Evolutionary conservation across 306 rosid species (phyloP).

Genomic region (Glycyrrhiza uralensis): DNA sequence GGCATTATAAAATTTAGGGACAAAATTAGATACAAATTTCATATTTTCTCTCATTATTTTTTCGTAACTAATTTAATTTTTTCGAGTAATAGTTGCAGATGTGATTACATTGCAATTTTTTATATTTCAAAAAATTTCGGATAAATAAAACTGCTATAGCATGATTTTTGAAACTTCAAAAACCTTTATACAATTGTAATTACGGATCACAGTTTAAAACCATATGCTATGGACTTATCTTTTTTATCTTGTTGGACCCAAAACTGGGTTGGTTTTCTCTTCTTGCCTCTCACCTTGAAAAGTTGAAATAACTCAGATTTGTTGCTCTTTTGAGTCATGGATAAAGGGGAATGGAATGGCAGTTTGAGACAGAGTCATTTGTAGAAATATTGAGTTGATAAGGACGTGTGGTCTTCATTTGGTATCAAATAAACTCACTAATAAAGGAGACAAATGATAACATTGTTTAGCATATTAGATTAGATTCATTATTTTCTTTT

Average conservation of each 20-base stretch:
- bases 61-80: no score
- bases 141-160: no score
- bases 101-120: no score
- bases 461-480: neutral
- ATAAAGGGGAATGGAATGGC: neutral
- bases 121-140: no score
- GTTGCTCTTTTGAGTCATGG: constrained; percentile 10
- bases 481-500: neutral
- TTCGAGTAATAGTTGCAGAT: no score
- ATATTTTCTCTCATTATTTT: no score
- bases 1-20: no score
- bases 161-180: no score
- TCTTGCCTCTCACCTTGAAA: neutral
- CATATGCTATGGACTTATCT: no score
- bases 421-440: neutral
- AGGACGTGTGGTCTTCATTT: neutral
- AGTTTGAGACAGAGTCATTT: neutral
- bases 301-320: neutral
- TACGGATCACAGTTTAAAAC: no score
- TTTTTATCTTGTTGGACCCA: neutral
- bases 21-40: no score
- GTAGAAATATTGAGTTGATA: neutral
- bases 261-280: neutral
- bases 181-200: no score
- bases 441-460: neutral